These are phyloP conservation scores for Tuber magnatum DNA, from an alignment of 495 filamentous ascomycete species.

Conservation along the genomic window DNA sequence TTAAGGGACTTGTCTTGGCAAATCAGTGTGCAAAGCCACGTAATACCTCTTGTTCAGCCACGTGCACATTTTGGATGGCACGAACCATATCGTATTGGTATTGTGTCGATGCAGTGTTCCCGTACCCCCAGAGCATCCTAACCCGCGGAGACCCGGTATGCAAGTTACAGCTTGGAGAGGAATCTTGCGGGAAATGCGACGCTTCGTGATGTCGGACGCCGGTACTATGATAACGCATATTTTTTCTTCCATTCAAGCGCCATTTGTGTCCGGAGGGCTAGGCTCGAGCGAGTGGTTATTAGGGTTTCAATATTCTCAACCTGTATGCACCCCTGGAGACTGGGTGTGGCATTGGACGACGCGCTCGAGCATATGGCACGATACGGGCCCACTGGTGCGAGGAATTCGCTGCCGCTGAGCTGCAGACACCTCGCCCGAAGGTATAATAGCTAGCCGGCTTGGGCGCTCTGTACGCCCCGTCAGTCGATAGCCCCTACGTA, in stretches of 20 bases:
- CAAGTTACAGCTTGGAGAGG: not conserved
- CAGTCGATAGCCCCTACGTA: not conserved
- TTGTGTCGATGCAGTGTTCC: not conserved
- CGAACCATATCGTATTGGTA: no score
- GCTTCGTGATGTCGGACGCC: not conserved
- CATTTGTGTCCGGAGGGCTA: not conserved
- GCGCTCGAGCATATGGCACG: not conserved
- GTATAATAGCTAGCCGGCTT: not conserved
- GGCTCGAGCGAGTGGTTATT: not conserved
- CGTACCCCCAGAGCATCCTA: not conserved
- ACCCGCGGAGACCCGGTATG: not conserved
- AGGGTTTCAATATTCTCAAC: not conserved
- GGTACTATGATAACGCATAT: not conserved
- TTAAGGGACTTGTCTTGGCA: no score
- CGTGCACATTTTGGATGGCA: no score
- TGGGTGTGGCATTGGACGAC: not conserved
- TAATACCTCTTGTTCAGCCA: no score
- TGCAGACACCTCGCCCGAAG: not conserved
- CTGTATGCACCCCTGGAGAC: not conserved
- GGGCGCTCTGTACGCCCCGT: not conserved
- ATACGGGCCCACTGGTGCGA: not conserved
- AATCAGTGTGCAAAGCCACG: no score
- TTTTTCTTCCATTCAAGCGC: not conserved
- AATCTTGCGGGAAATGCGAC: not conserved
- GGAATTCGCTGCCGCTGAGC: not conserved